phyloP scores from a whole-genome alignment of 225 moss, liverwort and hornwort genomes.

The Sphagnum contortum region DNA sequence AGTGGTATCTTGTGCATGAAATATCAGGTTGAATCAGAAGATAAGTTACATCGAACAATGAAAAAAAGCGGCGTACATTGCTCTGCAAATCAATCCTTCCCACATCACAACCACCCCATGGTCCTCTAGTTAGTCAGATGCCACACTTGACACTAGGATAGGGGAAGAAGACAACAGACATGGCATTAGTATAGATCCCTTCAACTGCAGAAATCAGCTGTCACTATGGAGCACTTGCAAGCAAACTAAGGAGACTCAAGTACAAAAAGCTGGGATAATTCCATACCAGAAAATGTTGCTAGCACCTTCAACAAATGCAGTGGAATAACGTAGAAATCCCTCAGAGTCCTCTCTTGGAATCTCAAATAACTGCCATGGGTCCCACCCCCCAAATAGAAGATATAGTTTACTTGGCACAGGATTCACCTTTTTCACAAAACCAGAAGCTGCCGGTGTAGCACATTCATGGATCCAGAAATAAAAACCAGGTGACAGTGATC shows the following conservation, averaged over 20 bases:
- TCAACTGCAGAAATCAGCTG: too few relatives aligned
- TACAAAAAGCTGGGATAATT: neutral
- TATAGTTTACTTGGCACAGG: neutral
- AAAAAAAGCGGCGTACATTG: slow-evolving; percentile 73
- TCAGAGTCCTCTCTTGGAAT: slow-evolving; percentile 68
- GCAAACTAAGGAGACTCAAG: too few relatives aligned
- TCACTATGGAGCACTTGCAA: too few relatives aligned
- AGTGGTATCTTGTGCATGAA: too few relatives aligned
- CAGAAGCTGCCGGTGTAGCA: too few relatives aligned
- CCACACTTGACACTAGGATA: neutral
- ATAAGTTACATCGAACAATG: slow-evolving; percentile 64
- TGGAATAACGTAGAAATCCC: slow-evolving; percentile 69
- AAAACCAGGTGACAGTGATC: too few relatives aligned
- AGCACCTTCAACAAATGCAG: slow-evolving; percentile 91
- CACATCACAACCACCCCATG: slow-evolving; percentile 8
- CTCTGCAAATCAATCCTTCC: slow-evolving; percentile 94
- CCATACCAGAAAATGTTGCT: slow-evolving; percentile 84
- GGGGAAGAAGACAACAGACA: too few relatives aligned
- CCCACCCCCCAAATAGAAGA: neutral
- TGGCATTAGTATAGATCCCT: too few relatives aligned
- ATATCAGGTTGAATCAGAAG: neutral
- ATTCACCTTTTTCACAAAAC: neutral
- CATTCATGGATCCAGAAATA: too few relatives aligned
- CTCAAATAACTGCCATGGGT: slow-evolving; percentile 64
- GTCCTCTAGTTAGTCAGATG: slow-evolving; percentile 6